These are phyloP conservation scores for Lepidium sativum DNA, from an alignment of 345 rosid species.

Conservation along the genomic window DNA sequence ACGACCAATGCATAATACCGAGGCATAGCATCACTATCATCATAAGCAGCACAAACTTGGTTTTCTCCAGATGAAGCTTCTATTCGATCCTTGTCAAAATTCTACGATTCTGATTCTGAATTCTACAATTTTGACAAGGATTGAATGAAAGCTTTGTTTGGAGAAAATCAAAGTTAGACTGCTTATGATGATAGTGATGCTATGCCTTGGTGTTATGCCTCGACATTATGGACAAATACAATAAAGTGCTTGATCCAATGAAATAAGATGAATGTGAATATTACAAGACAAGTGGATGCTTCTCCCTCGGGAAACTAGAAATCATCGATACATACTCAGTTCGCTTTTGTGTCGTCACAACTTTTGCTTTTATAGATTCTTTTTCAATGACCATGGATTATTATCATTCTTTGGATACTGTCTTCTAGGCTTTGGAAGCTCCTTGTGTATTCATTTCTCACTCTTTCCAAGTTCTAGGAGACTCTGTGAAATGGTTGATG, in stretches of 20 bases:
- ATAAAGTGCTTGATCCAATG: slow-evolving; percentile 37
- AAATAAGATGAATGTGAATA: neutral
- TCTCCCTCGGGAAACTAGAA: too few relatives aligned
- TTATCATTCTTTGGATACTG: slow-evolving; percentile 1
- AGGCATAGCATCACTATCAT: slow-evolving; percentile 57
- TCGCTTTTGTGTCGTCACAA: too few relatives aligned
- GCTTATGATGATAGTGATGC: slow-evolving; percentile 50
- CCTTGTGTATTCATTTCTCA: slow-evolving; percentile 11
- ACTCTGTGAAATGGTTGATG: neutral
- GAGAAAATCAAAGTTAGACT: slow-evolving; percentile 55
- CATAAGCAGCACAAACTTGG: slow-evolving; percentile 67
- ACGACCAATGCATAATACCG: slow-evolving; percentile 53
- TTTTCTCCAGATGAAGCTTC: slow-evolving; percentile 39
- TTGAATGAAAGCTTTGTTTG: slow-evolving; percentile 41
- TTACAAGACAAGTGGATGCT: too few relatives aligned
- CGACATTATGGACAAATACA: too few relatives aligned
- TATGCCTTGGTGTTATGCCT: slow-evolving; percentile 59
- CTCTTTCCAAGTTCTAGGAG: neutral
- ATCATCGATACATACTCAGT: too few relatives aligned
- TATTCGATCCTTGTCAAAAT: slow-evolving; percentile 45
- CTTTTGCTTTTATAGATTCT: too few relatives aligned
- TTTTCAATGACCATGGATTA: neutral
- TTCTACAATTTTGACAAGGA: slow-evolving; percentile 59
- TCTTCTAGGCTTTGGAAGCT: neutral
- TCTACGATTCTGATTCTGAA: slow-evolving; percentile 38